Conservation (phyloP, 805 yeast genomes). For the Sugiyamaella qingdaonensis region DNA sequence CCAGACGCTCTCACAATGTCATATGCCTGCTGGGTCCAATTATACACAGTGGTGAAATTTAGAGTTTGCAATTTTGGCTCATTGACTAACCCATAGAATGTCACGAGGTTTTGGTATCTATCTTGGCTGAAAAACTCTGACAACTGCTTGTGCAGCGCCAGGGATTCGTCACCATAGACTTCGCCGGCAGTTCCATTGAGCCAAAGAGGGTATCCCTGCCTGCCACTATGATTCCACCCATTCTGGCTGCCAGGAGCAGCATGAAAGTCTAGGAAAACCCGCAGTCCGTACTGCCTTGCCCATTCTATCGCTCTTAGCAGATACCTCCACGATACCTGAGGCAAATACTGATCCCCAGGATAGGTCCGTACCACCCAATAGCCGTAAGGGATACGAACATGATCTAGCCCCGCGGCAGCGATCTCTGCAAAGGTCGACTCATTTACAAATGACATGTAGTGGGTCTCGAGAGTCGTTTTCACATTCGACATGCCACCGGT, state of each 20-base stretch:
- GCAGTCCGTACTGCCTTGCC: constrained; percentile 56
- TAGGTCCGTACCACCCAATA: constrained; percentile 67
- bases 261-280: constrained; percentile 73
- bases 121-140: constrained; percentile 58
- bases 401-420: constrained; percentile 58
- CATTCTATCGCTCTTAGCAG: constrained; percentile 63
- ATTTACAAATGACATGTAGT: constrained; percentile 66
- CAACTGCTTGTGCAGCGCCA: constrained; percentile 50
- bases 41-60: constrained; percentile 55
- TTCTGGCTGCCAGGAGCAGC: constrained; percentile 84
- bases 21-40: constrained; percentile 54
- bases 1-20: constrained; percentile 48
- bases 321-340: constrained; percentile 51
- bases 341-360: constrained; percentile 50
- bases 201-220: constrained; percentile 43
- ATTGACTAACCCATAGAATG: constrained; percentile 75
- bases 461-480: constrained; percentile 45
- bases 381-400: constrained; percentile 75
- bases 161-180: constrained; percentile 40
- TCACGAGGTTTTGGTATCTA: constrained; percentile 60
- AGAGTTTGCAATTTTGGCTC: constrained; percentile 57
- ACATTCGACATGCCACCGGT: constrained; percentile 60
- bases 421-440: constrained; percentile 64
- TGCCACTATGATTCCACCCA: constrained; percentile 80
- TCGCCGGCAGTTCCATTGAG: constrained; percentile 45